A percentile compares a stretch with the other conserved stretches of the same genome.
Evolutionary conservation across 1,284 basidiomycete genomes (phyloP).

Genomic region (Waitea zeae): DNA sequence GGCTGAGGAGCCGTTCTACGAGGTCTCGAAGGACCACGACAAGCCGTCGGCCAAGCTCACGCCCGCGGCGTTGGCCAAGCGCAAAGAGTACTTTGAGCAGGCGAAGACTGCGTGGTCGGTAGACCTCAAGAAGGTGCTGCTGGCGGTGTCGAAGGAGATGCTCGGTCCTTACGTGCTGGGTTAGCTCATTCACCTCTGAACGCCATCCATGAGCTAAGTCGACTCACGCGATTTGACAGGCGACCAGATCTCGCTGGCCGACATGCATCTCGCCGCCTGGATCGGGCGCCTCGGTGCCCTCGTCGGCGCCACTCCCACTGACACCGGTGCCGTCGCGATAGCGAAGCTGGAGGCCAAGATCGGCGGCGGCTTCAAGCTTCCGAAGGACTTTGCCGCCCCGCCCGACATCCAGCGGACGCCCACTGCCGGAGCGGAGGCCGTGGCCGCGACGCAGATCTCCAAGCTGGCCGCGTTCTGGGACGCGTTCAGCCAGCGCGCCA

Average conservation of each 20-base stretch:
- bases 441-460: conserved; percentile 13
- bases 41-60: conserved; percentile 21
- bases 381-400: conserved; percentile 20
- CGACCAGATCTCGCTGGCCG: conserved; percentile 65
- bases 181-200: conserved; percentile 14
- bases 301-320: conserved; percentile 28
- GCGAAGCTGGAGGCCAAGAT: conserved; percentile 32
- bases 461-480: conserved; percentile 54
- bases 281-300: conserved; percentile 43
- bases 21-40: conserved; percentile 25
- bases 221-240: no score
- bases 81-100: conserved; percentile 18
- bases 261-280: conserved; percentile 72
- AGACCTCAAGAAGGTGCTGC: conserved; percentile 24
- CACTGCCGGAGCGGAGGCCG: background rate
- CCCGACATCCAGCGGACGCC: background rate
- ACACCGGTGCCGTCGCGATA: conserved; percentile 30
- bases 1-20: conserved; percentile 24
- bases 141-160: conserved; percentile 35
- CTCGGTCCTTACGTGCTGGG: conserved; percentile 62
- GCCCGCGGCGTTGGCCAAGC: conserved; percentile 12
- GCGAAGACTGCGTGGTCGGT: conserved; percentile 23
- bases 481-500: conserved; percentile 37
- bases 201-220: background rate
- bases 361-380: conserved; percentile 25